Evolutionary conservation across 2,329 filamentous ascomycete species (phyloP).

Genomic region (Drechslerella coelobrocha): DNA sequence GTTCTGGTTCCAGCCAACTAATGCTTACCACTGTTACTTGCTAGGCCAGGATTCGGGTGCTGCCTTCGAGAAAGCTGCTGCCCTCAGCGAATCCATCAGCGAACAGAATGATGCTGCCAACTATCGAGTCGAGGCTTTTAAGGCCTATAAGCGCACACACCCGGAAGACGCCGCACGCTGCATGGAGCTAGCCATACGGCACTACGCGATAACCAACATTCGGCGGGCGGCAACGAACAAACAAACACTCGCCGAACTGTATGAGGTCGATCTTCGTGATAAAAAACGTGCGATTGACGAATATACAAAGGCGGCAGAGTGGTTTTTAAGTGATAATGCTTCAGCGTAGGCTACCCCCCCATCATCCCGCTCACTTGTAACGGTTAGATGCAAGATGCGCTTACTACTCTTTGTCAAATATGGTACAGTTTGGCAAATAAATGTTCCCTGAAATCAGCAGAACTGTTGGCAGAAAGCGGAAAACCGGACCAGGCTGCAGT

Average conservation of each 20-base stretch:
- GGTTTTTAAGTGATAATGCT: constrained; percentile 88
- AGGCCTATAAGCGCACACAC: constrained; percentile 82
- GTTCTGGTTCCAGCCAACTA: neutral
- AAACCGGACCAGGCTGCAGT: constrained; percentile 86
- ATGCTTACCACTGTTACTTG: neutral
- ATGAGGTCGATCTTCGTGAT: constrained; percentile 81
- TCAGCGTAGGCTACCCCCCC: constrained; percentile 68
- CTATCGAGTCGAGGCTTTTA: constrained; percentile 87
- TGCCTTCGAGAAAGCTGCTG: constrained; percentile 40
- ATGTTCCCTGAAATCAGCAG: constrained; percentile 88
- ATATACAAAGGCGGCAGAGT: constrained; percentile 84
- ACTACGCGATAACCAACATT: constrained; percentile 90
- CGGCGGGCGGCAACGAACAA: constrained; percentile 87
- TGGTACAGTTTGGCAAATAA: constrained; percentile 86
- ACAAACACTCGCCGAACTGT: constrained; percentile 85
- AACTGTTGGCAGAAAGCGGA: constrained; percentile 78
- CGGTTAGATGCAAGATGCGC: constrained; percentile 4
- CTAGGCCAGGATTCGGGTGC: constrained; percentile 29
- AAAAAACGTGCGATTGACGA: constrained; percentile 77
- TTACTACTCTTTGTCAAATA: constrained; percentile 7
- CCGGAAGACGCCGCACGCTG: constrained; percentile 81
- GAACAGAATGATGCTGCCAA: constrained; percentile 93
- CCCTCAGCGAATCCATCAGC: constrained; percentile 65
- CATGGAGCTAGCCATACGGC: constrained; percentile 77
- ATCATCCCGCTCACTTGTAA: neutral